Percentiles rank a stretch among this genome's conserved stretches.
Conservation (phyloP, 371 early-diverging fungal genomes). For the Mortierella sp. region DNA sequence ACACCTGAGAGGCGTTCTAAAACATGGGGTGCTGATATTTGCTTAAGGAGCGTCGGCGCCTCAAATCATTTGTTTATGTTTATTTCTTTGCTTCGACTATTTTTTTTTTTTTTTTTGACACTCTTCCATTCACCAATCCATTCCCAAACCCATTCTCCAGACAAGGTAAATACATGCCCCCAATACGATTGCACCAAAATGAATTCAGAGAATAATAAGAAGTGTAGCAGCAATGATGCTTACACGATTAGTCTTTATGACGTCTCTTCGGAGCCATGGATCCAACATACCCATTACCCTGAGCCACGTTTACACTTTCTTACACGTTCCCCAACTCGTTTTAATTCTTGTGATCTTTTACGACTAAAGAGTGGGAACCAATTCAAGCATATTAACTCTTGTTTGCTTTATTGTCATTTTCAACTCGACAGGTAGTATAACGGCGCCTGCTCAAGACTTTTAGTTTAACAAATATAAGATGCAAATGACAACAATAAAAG, state of each 20-base stretch:
- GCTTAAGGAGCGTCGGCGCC: too few relatives aligned
- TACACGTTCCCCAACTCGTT: background rate
- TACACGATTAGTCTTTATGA: conserved; percentile 59
- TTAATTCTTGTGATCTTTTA: background rate
- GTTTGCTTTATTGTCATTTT: background rate
- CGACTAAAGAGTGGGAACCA: background rate
- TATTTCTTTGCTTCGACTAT: too few relatives aligned
- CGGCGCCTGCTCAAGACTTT: too few relatives aligned
- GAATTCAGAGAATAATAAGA: background rate
- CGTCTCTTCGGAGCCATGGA: conserved; percentile 56
- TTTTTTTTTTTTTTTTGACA: too few relatives aligned
- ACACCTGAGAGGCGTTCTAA: too few relatives aligned
- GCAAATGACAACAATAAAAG: too few relatives aligned
- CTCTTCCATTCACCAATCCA: too few relatives aligned
- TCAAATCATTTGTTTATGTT: too few relatives aligned
- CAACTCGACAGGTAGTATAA: background rate
- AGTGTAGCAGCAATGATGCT: conserved; percentile 36
- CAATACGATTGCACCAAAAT: background rate
- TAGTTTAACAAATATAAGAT: too few relatives aligned
- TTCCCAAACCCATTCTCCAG: background rate
- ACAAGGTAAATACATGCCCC: background rate
- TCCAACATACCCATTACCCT: conserved; percentile 58
- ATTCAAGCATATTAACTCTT: background rate
- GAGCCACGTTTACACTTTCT: conserved; percentile 23
- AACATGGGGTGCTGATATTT: too few relatives aligned